Evolutionary conservation across 257 asterid species (phyloP).

Genomic region (Solanum commersonii): DNA sequence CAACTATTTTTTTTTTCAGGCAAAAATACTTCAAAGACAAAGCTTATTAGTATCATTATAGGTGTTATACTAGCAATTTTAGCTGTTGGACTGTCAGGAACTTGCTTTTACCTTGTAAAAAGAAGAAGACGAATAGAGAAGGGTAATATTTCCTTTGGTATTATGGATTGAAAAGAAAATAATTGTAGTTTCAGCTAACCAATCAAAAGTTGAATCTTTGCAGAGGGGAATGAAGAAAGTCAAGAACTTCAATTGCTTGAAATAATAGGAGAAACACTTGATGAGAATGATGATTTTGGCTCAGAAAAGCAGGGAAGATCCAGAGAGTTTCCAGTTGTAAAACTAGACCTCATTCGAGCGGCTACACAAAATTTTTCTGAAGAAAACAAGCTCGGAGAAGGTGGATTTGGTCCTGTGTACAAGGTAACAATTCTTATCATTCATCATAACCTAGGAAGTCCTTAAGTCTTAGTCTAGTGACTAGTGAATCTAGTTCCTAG

Average conservation of each 20-base stretch:
- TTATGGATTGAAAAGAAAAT: background rate
- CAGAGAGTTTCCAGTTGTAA: background rate
- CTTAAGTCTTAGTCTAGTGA: background rate
- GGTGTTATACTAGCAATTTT: background rate
- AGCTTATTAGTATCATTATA: background rate
- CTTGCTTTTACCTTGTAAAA: background rate
- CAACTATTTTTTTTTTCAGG: background rate
- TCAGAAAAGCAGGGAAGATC: background rate
- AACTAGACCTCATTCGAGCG: background rate
- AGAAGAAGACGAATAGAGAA: background rate
- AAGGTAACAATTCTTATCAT: background rate
- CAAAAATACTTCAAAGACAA: background rate
- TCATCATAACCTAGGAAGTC: background rate
- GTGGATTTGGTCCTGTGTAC: conserved; percentile 3
- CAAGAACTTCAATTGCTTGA: background rate
- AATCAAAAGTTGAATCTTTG: background rate
- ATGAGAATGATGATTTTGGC: background rate
- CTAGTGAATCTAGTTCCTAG: background rate
- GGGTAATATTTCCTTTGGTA: background rate
- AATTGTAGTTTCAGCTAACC: background rate
- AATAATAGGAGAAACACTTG: background rate
- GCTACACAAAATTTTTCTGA: background rate
- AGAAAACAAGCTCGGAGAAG: background rate
- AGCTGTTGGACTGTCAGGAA: background rate
- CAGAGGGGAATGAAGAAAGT: background rate